Evolutionary conservation across 306 rosid species (phyloP), one percentile per base, ranked within the genome.

Genomic region (Astragalus membranaceus): DNA sequence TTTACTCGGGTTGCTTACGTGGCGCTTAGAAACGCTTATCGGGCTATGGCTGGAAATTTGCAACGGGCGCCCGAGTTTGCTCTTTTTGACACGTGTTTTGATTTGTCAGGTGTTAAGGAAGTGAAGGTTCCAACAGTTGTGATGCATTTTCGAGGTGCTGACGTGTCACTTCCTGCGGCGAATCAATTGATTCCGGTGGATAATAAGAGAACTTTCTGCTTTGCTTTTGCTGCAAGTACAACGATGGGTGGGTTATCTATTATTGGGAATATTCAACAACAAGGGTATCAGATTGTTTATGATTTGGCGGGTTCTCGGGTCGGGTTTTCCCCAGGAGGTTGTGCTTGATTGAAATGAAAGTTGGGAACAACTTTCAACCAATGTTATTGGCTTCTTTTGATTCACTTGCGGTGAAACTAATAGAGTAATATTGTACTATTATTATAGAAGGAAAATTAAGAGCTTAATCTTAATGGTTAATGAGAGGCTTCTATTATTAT

Each of bases 251-350:
- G 96, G 10, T 74, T 93, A 70, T 90, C 98, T 13, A 90, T 93
- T 4, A 76, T 93, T 7, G 98, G 98, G 0, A 93, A 93, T 67
- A 93, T 93, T 35, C 97, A 93, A 83, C 98, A 93, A 64, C 97
- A 93, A 76, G 98, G 98, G 16, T 87, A 88, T 8, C 93, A 93
- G 73, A 86, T 93, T 0, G 87, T 81, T 3, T 93, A 82, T 56
- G 96, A 93, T 49, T 54, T 93, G 69, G 87, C 83, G 11, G 79
- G 85, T 52, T 84, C 86, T 0, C 93, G 92, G 82, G 82, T 93
- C 81, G 98, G 98, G 56, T 93, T 93, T 33, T 60, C 98, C 0
- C 92, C 90, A 0, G 77, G 86, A 13, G 97, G 96, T 0, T 93
- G 98, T 72, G 78, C 64, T 33, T 88, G 76, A 85, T 61, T 61